Conservation (phyloP, 306 rosid species). For the Prunus salicina region DNA sequence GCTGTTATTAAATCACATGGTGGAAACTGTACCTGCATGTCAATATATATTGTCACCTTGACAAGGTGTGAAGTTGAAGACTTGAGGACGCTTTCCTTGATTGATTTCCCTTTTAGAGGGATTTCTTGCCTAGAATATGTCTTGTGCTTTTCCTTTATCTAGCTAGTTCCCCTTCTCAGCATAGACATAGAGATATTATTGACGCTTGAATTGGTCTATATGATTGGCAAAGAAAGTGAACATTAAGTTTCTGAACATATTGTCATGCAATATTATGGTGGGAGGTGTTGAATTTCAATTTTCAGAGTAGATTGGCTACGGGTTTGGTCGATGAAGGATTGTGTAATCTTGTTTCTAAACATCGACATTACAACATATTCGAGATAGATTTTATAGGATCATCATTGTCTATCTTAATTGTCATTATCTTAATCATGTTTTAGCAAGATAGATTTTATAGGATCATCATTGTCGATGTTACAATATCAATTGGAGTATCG, state of each 20-base stretch:
- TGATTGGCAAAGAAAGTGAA: background rate
- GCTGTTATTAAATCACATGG: background rate
- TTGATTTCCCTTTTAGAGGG: background rate
- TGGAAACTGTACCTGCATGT: background rate
- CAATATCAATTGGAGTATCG: background rate
- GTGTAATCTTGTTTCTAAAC: background rate
- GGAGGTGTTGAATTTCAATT: background rate
- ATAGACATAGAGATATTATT: background rate
- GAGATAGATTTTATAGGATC: background rate
- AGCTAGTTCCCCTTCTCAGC: background rate
- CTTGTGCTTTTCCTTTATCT: background rate
- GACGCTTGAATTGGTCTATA: background rate
- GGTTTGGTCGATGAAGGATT: background rate
- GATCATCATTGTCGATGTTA: background rate
- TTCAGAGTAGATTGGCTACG: background rate
- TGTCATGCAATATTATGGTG: background rate
- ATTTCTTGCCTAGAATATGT: conserved; percentile 2
- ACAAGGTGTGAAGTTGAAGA: background rate
- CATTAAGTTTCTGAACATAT: background rate
- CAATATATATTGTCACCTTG: background rate
- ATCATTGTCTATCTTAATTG: no score
- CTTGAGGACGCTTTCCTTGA: background rate
- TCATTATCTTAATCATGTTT: background rate
- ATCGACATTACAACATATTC: background rate
- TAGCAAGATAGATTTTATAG: background rate